Percentiles rank a stretch among this genome's conserved stretches.
Conservation (phyloP, 192 early-diverging fungal genomes). For the Rhizophagus sp. region DNA sequence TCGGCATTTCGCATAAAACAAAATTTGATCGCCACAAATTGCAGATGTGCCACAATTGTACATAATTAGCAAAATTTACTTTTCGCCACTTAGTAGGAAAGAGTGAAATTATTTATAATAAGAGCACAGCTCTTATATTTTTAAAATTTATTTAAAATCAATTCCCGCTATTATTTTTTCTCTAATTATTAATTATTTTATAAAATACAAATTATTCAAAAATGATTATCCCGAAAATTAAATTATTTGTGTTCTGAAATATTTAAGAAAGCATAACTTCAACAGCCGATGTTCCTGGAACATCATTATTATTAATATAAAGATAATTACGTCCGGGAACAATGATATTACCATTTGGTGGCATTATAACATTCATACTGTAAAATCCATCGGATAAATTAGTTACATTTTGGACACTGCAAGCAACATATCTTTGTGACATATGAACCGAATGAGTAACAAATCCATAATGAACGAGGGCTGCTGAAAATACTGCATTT, state of each 20-base stretch:
- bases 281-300: constrained; percentile 35
- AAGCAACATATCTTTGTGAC: constrained; percentile 47
- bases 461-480: constrained; percentile 52
- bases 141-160: too few relatives aligned
- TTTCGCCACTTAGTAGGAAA: too few relatives aligned
- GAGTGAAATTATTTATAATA: too few relatives aligned
- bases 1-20: too few relatives aligned
- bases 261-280: not conserved
- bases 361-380: constrained; percentile 40
- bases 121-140: too few relatives aligned
- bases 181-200: too few relatives aligned
- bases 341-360: constrained; percentile 56
- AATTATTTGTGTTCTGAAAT: not conserved
- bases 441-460: constrained; percentile 57
- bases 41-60: too few relatives aligned
- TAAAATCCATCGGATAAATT: not conserved
- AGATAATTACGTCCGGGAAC: constrained; percentile 55
- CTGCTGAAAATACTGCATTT: constrained; percentile 40
- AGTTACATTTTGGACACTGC: constrained; percentile 15
- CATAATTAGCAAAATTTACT: too few relatives aligned
- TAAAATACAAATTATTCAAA: too few relatives aligned
- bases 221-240: too few relatives aligned
- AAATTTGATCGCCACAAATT: too few relatives aligned
- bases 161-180: too few relatives aligned
- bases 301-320: constrained; percentile 51